These are phyloP conservation scores for Starmerella bacillaris DNA, from an alignment of 805 yeast species.

Conservation along the genomic window DNA sequence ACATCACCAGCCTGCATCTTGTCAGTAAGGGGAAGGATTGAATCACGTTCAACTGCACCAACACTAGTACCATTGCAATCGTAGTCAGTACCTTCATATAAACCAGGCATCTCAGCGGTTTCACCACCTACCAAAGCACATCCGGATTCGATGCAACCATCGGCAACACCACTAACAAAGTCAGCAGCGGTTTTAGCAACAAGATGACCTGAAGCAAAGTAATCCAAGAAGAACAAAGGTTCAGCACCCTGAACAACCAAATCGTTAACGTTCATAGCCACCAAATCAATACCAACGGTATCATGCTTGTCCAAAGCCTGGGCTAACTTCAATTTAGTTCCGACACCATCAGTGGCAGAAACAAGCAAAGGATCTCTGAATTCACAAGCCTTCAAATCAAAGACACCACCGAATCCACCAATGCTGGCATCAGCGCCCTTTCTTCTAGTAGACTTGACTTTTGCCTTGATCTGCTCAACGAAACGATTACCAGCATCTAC, in stretches of 20 bases:
- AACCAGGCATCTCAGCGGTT: slow-evolving; percentile 99
- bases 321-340: slow-evolving; percentile 89
- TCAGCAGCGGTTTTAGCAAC: slow-evolving; percentile 69
- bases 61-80: slow-evolving; percentile 98
- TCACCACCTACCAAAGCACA: slow-evolving; percentile 99
- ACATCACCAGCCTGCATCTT: slow-evolving; percentile 66
- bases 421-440: slow-evolving; percentile 95
- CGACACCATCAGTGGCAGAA: slow-evolving; percentile 98
- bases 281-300: slow-evolving; percentile 97
- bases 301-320: slow-evolving; percentile 75
- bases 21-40: slow-evolving; percentile 52
- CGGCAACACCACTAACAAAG: slow-evolving; percentile 89
- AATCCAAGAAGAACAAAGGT: slow-evolving; percentile 85
- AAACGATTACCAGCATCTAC: slow-evolving; percentile 87
- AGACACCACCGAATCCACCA: slow-evolving; percentile 97
- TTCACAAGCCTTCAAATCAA: slow-evolving; percentile 79
- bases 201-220: slow-evolving; percentile 86
- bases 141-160: slow-evolving; percentile 85
- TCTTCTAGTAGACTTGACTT: slow-evolving; percentile 83
- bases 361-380: slow-evolving; percentile 61
- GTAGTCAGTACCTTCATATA: slow-evolving; percentile 87
- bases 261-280: slow-evolving; percentile 98
- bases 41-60: slow-evolving; percentile 72
- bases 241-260: slow-evolving; percentile 98
- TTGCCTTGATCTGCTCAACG: slow-evolving; percentile 75